Conservation (phyloP, 345 rosid species). For the Eucalyptus curtisii region DNA sequence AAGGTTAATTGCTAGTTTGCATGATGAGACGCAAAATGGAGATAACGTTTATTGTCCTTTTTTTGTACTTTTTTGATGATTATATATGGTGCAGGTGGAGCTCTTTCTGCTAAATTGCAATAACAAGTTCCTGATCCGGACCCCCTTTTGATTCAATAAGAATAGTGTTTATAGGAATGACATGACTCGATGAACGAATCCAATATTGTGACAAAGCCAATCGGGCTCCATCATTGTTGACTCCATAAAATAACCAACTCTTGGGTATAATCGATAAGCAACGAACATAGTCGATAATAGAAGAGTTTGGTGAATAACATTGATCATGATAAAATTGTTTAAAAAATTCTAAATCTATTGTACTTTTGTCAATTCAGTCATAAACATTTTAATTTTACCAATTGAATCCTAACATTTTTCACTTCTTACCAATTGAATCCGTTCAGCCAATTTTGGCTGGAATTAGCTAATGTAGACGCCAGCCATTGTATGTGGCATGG, state of each 20-base stretch:
- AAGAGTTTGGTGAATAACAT: too few species aligned
- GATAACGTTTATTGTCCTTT: too few species aligned
- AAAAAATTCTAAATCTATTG: too few species aligned
- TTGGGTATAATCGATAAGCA: too few species aligned
- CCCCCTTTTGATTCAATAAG: neutral
- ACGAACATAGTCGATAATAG: too few species aligned
- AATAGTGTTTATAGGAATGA: accelerated
- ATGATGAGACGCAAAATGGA: neutral
- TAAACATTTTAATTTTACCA: too few species aligned
- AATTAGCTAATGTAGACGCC: accelerated
- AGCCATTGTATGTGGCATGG: too few species aligned
- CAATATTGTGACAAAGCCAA: neutral
- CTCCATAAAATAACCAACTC: too few species aligned
- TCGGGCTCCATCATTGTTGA: neutral
- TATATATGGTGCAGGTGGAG: neutral
- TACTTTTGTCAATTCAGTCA: too few species aligned
- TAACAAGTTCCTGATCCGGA: neutral
- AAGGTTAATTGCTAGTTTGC: neutral
- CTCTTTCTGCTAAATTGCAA: neutral
- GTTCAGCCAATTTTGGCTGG: accelerated
- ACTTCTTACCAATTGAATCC: accelerated
- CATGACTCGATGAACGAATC: neutral
- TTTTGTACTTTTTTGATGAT: neutral
- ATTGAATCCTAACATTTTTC: too few species aligned
- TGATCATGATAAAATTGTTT: accelerated